These are phyloP conservation scores for Globisporangium perplexum DNA, from an alignment of 352 stramenopile genomes.

Conservation along the genomic window DNA sequence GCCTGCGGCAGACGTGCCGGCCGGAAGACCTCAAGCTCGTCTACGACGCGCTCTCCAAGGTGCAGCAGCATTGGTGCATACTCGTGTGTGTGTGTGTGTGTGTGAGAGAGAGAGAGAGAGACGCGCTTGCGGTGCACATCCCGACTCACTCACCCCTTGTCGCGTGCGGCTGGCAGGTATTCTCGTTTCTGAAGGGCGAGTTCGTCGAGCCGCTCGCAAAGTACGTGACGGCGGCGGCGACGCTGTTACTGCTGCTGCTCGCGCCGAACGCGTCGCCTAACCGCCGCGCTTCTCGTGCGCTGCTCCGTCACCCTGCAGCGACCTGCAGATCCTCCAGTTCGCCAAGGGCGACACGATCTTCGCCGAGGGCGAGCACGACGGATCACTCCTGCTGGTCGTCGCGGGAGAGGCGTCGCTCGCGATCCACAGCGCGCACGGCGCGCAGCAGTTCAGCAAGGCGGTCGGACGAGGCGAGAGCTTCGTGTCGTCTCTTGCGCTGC, in stretches of 20 bases:
- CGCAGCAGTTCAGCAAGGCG: slow-evolving; percentile 41
- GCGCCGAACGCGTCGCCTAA: too few relatives aligned
- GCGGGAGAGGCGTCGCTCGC: slow-evolving; percentile 46
- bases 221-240: too few relatives aligned
- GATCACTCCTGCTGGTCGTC: slow-evolving; percentile 72
- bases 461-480: slow-evolving; percentile 59
- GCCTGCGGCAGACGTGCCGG: slow-evolving; percentile 50
- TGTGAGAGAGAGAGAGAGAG: too few relatives aligned
- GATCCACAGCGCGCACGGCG: slow-evolving; percentile 40
- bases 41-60: slow-evolving; percentile 74
- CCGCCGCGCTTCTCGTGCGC: too few relatives aligned
- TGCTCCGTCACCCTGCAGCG: too few relatives aligned
- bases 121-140: too few relatives aligned
- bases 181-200: slow-evolving; percentile 67
- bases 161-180: slow-evolving; percentile 23
- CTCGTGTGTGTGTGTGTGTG: too few relatives aligned
- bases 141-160: too few relatives aligned
- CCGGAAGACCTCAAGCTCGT: slow-evolving; percentile 73
- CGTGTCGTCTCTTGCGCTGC: slow-evolving; percentile 62
- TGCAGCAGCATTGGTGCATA: too few relatives aligned
- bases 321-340: slow-evolving; percentile 52
- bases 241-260: too few relatives aligned
- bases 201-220: slow-evolving; percentile 52
- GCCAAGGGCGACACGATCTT: slow-evolving; percentile 56
- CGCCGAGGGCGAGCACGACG: slow-evolving; percentile 45